Base-by-base conservation (phyloP, 345 rosid genomes). In the Gossypium mustelinum region DNA sequence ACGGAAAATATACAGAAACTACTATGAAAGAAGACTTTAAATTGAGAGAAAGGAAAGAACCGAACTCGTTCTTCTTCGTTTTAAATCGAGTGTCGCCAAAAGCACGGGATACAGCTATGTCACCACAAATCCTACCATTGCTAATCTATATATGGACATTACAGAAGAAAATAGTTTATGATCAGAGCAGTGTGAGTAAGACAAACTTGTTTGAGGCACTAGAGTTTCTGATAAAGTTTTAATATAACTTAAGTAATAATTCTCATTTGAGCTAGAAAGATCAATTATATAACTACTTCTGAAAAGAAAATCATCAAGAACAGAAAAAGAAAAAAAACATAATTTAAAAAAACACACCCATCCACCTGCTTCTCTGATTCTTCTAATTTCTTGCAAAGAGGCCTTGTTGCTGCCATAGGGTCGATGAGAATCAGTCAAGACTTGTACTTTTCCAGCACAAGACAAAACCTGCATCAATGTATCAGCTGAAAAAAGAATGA, bases 291-390 rank as follows among this genome's bases (percentile, higher is more conserved):
- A 69, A 25, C 17, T 50, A 16, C 50, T 47, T 2, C 14, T 24
- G 29, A 58, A 45, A 77, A 60, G 45, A 9, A 60, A 54, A 77
- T 2, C 27, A 68, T 25, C 24, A 79, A 80, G 88, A 84, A 80
- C 76, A 82, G 82, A 78, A 79, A 56, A 52, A 16, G n/a, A 51
- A 51, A 51, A 50, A 6, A 51, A 55, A 1, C 9, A 56, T 18
- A 56, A 56, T 18, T 56, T 2, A 56, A 18, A 56, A 45, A 82
- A 80, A 86, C 92, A 84, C 90, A 90, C 98, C 97, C 98, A 94
- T 87, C 98, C 98, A 87, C 98, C 97, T 87, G 98, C 97, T 88
- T 92, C 97, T 86, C 93, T 89, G 76, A 94, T 89, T 79, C 98
- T 92, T 84, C 79, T 90, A 72, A 91, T 79, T 86, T 92, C 98